A percentile compares a stretch with the other conserved stretches of the same genome.
Evolutionary conservation across 805 yeast genomes (phyloP).

Genomic region (Lipomyces kockii): DNA sequence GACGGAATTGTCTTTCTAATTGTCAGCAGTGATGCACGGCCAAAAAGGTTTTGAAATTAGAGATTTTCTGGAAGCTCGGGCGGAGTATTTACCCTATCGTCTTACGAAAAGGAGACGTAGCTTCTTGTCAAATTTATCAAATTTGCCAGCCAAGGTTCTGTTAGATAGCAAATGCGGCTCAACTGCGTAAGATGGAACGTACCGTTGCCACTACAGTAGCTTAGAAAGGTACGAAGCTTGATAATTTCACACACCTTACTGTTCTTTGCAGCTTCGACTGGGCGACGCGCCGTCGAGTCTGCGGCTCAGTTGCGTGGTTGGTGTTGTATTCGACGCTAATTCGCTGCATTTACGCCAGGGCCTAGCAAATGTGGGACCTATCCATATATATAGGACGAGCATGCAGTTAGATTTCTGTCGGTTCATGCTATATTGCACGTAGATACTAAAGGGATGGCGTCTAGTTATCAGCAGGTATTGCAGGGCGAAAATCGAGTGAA

Average conservation of each 20-base stretch:
- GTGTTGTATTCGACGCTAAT: background rate
- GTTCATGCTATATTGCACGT: no score
- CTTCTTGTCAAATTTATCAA: background rate
- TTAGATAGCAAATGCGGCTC: background rate
- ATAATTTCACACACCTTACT: background rate
- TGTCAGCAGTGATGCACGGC: background rate
- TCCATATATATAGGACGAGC: no score
- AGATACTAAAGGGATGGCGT: no score
- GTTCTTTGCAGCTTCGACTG: background rate
- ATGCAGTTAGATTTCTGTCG: no score
- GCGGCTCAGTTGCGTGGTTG: background rate
- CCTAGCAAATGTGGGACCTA: no score
- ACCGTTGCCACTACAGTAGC: no score
- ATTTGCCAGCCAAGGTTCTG: background rate
- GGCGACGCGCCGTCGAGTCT: background rate
- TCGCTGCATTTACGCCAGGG: background rate
- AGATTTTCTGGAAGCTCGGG: background rate
- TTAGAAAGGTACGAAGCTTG: background rate
- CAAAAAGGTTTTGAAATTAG: background rate
- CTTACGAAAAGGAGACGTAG: background rate
- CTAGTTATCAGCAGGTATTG: no score
- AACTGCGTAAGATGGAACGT: background rate
- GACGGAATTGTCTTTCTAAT: background rate
- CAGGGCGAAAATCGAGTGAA: background rate
- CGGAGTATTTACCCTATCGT: background rate